A percentile compares a stretch with the other conserved stretches of the same genome.
Conservation (phyloP, 2,329 filamentous ascomycete genomes). For the Peltaster fructicola region DNA sequence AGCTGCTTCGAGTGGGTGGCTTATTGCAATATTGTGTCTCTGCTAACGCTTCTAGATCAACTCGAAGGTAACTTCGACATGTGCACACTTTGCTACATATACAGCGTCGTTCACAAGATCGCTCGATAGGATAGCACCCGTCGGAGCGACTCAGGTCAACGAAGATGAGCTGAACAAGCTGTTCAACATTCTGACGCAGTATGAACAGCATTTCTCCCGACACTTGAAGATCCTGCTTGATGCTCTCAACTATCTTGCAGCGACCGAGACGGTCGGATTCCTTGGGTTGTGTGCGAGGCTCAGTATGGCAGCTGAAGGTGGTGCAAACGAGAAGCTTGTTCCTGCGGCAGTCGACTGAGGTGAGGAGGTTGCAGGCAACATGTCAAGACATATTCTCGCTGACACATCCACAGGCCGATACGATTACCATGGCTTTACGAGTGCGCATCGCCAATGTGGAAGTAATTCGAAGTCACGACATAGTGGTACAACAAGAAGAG, state of each 20-base stretch:
- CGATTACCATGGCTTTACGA: no score
- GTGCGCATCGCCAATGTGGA: no score
- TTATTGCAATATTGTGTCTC: neutral
- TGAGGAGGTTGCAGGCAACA: no score
- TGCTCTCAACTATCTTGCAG: constrained; percentile 89
- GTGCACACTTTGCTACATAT: constrained; percentile 83
- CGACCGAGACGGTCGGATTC: constrained; percentile 89
- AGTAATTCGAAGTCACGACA: no score
- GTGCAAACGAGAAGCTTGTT: no score
- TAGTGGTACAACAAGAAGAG: no score
- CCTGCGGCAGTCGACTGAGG: no score
- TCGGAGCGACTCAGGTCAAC: constrained; percentile 32
- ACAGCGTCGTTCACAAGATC: constrained; percentile 73
- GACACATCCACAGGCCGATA: no score
- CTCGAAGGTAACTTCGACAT: constrained; percentile 91
- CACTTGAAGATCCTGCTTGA: constrained; percentile 90
- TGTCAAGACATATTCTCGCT: no score
- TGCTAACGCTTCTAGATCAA: constrained; percentile 50
- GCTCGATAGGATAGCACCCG: constrained; percentile 48
- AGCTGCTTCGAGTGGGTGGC: constrained; percentile 60
- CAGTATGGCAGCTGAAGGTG: constrained; percentile 62
- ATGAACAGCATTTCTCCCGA: constrained; percentile 81
- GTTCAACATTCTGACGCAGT: constrained; percentile 74
- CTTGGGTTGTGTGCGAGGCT: constrained; percentile 70
- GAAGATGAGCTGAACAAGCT: constrained; percentile 49